Evolutionary conservation across 805 yeast species (phyloP).

Genomic region (Danielozyma ontarioensis): DNA sequence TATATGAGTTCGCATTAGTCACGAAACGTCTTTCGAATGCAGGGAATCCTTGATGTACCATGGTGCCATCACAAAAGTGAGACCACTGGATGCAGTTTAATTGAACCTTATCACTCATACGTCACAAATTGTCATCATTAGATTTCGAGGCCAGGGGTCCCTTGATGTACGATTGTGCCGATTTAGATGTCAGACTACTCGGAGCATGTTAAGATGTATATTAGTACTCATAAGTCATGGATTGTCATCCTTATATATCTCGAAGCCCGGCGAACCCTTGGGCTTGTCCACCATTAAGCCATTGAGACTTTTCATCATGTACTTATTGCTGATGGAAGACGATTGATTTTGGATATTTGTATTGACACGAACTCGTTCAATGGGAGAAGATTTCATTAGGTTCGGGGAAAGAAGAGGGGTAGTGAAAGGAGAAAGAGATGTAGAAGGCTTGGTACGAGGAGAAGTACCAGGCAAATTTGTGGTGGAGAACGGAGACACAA

Average conservation of each 20-base stretch:
- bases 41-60: conserved; percentile 1
- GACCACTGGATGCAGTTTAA: too few relatives aligned
- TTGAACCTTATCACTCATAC: too few relatives aligned
- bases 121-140: too few relatives aligned
- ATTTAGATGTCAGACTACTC: neutral
- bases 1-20: neutral
- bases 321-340: conserved; percentile 5
- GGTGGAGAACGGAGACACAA: too few relatives aligned
- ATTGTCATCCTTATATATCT: conserved; percentile 6
- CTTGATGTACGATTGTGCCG: too few relatives aligned
- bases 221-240: neutral
- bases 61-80: neutral
- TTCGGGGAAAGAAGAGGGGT: too few relatives aligned
- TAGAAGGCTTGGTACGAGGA: neutral
- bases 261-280: conserved; percentile 7
- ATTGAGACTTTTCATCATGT: conserved; percentile 5
- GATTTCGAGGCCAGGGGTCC: too few relatives aligned
- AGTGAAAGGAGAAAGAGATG: neutral
- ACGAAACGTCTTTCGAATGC: neutral
- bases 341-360: too few relatives aligned
- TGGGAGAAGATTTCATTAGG: neutral
- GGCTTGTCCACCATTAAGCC: conserved; percentile 6
- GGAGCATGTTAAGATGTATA: neutral
- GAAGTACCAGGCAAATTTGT: neutral
- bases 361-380: neutral